phyloP scores from a whole-genome alignment of 73 alveolate genomes.

The Tetrahymena malaccensis region DNA sequence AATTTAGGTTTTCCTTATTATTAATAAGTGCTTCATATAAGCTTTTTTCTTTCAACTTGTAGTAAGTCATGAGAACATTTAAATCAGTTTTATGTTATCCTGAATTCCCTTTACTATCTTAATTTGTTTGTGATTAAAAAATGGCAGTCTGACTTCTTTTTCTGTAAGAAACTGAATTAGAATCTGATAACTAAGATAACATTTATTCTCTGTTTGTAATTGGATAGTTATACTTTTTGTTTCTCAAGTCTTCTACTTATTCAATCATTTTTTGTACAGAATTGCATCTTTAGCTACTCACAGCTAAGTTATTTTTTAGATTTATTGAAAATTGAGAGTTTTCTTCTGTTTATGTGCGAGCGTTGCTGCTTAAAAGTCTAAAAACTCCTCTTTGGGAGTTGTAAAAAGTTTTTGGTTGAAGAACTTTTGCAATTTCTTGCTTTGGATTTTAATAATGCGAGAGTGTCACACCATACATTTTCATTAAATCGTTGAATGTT shows the following conservation, averaged over 20 bases:
- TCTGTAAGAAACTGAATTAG: background rate
- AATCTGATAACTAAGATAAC: background rate
- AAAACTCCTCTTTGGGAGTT: background rate
- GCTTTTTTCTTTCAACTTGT: background rate
- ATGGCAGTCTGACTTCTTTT: background rate
- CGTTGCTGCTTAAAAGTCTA: background rate
- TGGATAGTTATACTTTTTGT: background rate
- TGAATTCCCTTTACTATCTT: background rate
- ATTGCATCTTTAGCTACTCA: background rate
- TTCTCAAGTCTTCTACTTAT: background rate
- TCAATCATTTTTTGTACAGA: background rate
- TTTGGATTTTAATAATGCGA: background rate
- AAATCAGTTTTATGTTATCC: background rate
- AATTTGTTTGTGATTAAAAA: background rate
- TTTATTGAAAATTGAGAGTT: background rate
- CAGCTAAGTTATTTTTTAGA: background rate
- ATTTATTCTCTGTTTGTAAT: background rate
- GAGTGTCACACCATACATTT: background rate
- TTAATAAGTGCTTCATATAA: background rate
- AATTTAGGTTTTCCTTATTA: background rate
- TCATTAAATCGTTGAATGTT: background rate
- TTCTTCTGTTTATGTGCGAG: background rate
- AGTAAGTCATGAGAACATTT: background rate
- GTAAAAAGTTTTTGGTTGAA: background rate
- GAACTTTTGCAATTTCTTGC: background rate